Evolutionary conservation across 176 grass and related monocot genomes (phyloP), one percentile per base, ranked within the genome.

Genomic region (Rhynchospora pubera): DNA sequence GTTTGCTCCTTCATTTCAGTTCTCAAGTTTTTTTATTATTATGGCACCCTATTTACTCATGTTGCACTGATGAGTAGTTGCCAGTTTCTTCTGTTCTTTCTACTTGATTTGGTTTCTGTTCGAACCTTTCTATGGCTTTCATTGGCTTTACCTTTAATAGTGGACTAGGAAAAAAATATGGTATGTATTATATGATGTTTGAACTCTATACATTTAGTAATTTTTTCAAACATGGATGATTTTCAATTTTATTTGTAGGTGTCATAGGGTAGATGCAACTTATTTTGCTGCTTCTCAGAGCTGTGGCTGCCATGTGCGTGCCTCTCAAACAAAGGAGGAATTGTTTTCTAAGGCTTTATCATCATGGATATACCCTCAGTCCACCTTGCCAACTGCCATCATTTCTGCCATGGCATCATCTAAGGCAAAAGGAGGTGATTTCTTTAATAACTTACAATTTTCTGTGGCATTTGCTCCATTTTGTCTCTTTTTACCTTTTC

Each of bases 361-460:
- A 18, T 98, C 96, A 77, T 98, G 96, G 96, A 89, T 93, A 82
- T 93, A 98, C 79, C 96, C 96, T 71, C 87, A 94, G 63, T 90
- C 87, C 18, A 44, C 78, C 59, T 86, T 98, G 65, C 91, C 92
- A 57, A 60, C 87, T 79, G 86, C 84, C 63, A 78, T 95, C 45
- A 85, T 98, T 73, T 90, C 92, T 87, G 68, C 71, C 57, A 88
- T 94, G 89, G 75, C 84, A 30, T 91, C 92, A 59, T 91, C 92
- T 57, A 86, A 84, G 84, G 84, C 45, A 90, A 86, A 79, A n/a
- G 91, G 83, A 91, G 96, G 96, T 98, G 87, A 80, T 28, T 32
- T 1, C 55, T 55, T 30, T 76, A 6, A 18, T 5, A 76, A 76
- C 22, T 57, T 59, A n/a, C 5, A 11, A 12, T 82, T 66, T 28